These are phyloP conservation scores for Tagetes patula DNA, from an alignment of 129 eudicot genomes.

Conservation along the genomic window DNA sequence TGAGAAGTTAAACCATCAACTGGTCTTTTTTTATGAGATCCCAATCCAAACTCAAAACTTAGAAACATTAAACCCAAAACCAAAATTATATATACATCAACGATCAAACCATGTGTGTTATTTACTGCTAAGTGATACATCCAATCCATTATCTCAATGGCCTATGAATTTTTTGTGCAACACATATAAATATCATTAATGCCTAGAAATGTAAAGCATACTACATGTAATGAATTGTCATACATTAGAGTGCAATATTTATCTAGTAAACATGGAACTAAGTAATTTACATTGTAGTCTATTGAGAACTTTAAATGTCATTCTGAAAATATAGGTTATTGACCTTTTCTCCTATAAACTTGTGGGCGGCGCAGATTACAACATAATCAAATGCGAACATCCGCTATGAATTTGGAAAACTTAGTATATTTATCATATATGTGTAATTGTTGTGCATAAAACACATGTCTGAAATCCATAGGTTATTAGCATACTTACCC, in stretches of 20 bases:
- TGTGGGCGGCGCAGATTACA: not conserved
- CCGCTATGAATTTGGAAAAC: not conserved
- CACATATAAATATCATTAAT: not conserved
- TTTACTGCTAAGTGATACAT: not conserved
- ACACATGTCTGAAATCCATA: not conserved
- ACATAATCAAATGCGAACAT: not conserved
- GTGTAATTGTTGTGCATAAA: not conserved
- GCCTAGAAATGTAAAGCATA: not conserved
- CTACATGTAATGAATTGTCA: not conserved
- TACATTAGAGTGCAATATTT: not conserved
- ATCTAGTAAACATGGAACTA: not conserved
- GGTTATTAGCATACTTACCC: not conserved
- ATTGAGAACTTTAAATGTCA: not conserved
- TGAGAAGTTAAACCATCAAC: not conserved
- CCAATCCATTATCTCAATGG: conserved; percentile 4
- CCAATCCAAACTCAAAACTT: not conserved
- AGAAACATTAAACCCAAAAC: not conserved
- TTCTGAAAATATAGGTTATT: not conserved
- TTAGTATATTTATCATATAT: not conserved
- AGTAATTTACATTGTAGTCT: not conserved
- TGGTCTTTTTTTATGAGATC: not conserved
- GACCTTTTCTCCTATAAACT: not conserved
- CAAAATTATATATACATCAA: not conserved
- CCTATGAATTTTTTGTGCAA: not conserved
- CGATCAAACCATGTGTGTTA: not conserved